Base-by-base conservation (phyloP, 2,329 filamentous ascomycete species). In the Stemphylium vesicarium region DNA sequence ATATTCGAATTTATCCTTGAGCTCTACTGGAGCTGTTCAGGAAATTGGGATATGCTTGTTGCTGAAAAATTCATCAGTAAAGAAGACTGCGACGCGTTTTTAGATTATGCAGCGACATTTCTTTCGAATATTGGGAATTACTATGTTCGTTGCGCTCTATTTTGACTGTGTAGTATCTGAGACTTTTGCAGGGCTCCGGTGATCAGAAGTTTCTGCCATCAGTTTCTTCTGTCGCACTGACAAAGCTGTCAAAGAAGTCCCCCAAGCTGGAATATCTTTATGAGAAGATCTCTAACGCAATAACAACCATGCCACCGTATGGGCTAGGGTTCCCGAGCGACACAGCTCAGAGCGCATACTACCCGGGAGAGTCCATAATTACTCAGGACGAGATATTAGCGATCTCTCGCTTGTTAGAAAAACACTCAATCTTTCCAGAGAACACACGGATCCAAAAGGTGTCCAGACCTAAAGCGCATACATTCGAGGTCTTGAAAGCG, bases 401-500 rank as follows among this genome's bases (percentile, higher is more conserved):
- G 22, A 0, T 42, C 0, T 24, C 20, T 7, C 13, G n/a, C 3
- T 0, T 0, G 2, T 24, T 42, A 22, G 13, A 42, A 13, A n/a
- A 42, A 15, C 0, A 31, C 1, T 24, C 20, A n/a, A 0, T 3
- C 9, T 12, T n/a, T 18, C 22, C 39, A 0, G 39, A 42, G 39
- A 42, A 42, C n/a, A 42, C 39, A 4, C 2, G 39, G 2, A 22
- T 42, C 13, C n/a, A 22, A 4, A 42, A 42, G n/a, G 22, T 10
- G 7, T 15, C 5, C 0, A 0, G 22, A 1, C 0, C 13, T 3
- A 22, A 22, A 0, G n/a, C 2, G 13, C 12, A 13, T 0, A 3
- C 24, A 2, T 42, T 2, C 0, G 1, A 42, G 2, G 0, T 42
- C 10, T n/a, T 42, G 13, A 20, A 2, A 22, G 24, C 39, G 5